Evolutionary conservation across 2,329 filamentous ascomycete species (phyloP), one percentile per base, ranked within the genome.

Genomic region (Nemania serpens): DNA sequence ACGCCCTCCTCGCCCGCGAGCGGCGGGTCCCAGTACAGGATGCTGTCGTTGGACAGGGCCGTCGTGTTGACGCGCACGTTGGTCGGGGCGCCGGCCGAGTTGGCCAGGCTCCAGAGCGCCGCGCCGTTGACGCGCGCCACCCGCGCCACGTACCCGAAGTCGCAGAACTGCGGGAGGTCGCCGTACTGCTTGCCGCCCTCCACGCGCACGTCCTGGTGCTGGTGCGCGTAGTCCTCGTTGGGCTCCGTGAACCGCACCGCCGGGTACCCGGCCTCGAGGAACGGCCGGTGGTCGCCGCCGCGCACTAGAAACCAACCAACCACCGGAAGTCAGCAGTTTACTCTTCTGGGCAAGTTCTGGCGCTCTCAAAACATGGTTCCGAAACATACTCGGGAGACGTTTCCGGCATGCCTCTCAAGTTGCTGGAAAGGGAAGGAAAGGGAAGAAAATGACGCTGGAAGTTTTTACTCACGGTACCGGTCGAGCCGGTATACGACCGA

Each of bases 201-300:
- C 12, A 81, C 75, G 1, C 82, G 76, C 0, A 81, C 66, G 61
- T 86, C 77, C 71, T 86, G 84, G 65, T 86, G 83, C 71, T 86
- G 83, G 68, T 86, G 84, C 3, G 72, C 75, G 68, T 80, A 86
- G 68, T 86, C 76, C 73, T 87, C 84, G 55, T 81, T 78, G 0
- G 84, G 82, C 73, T 87, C 84, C 0, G 83, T 85, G 75, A 84
- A 85, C 1, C 84, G 78, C 13, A 81, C 78, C 0, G 81, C 82
- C 3, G 82, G 75, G 66, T 82, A 86, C 3, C 84, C 84, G n/a
- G 79, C 77, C 45, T 79, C 73, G 12, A 87, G 78, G 69, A 86
- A 86, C 0, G 81, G 77, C 4, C 76, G 73, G 70, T 87, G 84
- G 70, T 86, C 84, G 33, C 84, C 84, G 39, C 84, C 82, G 3